Percentiles rank a stretch among this genome's conserved stretches.
Conservation (phyloP, 495 filamentous ascomycete species). For the Lophiotrema nucula region DNA sequence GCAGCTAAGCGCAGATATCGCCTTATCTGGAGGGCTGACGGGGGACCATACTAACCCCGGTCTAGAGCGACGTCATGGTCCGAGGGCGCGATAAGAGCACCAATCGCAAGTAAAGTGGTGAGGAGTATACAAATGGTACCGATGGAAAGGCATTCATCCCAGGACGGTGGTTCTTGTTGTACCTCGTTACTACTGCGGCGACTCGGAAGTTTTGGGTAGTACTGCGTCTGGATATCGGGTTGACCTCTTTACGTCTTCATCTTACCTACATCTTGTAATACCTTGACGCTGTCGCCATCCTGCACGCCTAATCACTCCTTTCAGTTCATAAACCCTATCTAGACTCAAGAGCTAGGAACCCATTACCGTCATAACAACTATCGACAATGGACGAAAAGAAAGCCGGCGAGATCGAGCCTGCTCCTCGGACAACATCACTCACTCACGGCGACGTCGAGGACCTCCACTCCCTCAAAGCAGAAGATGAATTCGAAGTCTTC, state of each 20-base stretch:
- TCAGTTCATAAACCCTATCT: too few species aligned
- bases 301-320: too few species aligned
- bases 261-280: too few species aligned
- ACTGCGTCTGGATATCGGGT: too few species aligned
- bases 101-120: neutral
- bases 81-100: neutral
- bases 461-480: slow-evolving; percentile 13
- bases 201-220: too few species aligned
- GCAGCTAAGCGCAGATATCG: neutral
- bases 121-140: neutral
- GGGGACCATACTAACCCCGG: neutral
- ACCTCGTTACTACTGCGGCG: neutral
- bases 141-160: neutral
- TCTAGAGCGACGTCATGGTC: slow-evolving; percentile 8
- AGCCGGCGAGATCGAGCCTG: slow-evolving; percentile 15
- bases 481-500: slow-evolving; percentile 51
- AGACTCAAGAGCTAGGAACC: too few species aligned
- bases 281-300: too few species aligned
- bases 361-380: too few species aligned
- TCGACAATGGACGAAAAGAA: slow-evolving; percentile 13
- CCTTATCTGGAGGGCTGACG: neutral
- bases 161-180: neutral
- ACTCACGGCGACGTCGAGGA: slow-evolving; percentile 12
- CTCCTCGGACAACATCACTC: neutral
- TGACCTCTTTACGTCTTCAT: too few species aligned